Evolutionary conservation across 1,284 basidiomycete species (phyloP), one percentile per base, ranked within the genome.

Genomic region (Trichosporon coremiiforme): DNA sequence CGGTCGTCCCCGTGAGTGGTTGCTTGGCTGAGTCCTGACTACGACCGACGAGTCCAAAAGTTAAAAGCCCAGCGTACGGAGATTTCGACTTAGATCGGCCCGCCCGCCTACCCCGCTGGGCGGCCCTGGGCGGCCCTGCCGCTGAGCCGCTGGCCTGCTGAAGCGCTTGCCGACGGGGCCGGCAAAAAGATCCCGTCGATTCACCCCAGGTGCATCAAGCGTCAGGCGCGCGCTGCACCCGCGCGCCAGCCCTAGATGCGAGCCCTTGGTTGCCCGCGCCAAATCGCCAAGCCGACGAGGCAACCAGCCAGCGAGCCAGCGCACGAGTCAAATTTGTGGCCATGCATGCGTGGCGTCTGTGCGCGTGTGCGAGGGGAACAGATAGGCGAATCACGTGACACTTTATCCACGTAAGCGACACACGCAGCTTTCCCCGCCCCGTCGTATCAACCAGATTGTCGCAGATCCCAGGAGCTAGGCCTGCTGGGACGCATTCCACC

Each of bases 61-160:
- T 60, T 60, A 31, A 60, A 60, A 60, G 13, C 55, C 25, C 25
- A 22, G 25, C 15, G 15, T 22, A 25, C 55, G 55, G 55, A 60
- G 55, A 60, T 60, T 60, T 60, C 55, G 55, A 60, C 55, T 60
- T 60, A 60, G 55, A 60, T 60, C 55, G 55, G 55, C 55, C 55
- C 55, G 55, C 55, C 55, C 55, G 55, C 25, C 12, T 31, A 4
- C 13, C 55, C 25, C 22, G 25, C 53, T 29, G n/a, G n/a, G n/a
- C 22, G 2, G 50, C 50, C n/a, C n/a, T n/a, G n/a, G n/a, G n/a
- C n/a, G n/a, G 41, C 17, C 10, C 10, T 45, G 41, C 41, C 13
- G 41, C 4, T 45, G 25, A 25, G 25, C 25, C 25, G 25, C 25
- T 25, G 25, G 25, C n/a, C 3, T 3, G 25, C 41, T 35, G 33